Evolutionary conservation across 805 yeast species (phyloP).

Genomic region (Hanseniaspora taiwanica): DNA sequence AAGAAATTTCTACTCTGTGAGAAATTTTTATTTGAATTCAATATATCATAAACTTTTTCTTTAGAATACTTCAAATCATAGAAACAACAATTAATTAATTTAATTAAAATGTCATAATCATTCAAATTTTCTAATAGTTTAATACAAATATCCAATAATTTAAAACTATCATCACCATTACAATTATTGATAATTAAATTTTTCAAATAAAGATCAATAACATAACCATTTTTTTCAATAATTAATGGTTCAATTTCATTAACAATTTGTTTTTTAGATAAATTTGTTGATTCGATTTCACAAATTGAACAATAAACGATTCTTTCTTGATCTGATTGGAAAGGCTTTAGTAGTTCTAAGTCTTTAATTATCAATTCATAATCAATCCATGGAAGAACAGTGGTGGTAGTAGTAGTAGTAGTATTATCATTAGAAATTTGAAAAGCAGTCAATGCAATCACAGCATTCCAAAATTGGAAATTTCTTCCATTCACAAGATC

Average conservation of each 20-base stretch:
- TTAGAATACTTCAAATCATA: neutral
- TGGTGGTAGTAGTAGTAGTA: neutral
- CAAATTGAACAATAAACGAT: constrained; percentile 4
- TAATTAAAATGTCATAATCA: constrained; percentile 3
- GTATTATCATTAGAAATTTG: neutral
- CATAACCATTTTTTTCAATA: constrained; percentile 2
- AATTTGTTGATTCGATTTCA: neutral
- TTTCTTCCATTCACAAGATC: neutral
- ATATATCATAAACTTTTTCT: neutral
- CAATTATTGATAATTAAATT: constrained; percentile 4
- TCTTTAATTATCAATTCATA: neutral
- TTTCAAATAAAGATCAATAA: constrained; percentile 5
- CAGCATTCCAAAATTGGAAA: neutral
- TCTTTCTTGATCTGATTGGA: constrained; percentile 3
- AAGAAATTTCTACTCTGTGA: constrained; percentile 3
- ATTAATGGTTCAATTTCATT: constrained; percentile 1
- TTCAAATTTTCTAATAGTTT: constrained; percentile 3
- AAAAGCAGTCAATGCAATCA: neutral
- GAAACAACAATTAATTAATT: constrained; percentile 1
- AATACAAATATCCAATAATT: neutral
- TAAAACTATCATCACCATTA: neutral
- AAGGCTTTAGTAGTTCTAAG: neutral
- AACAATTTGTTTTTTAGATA: neutral
- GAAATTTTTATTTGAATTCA: constrained; percentile 2
- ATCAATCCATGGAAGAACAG: neutral